A percentile compares a stretch with the other conserved stretches of the same genome.
Evolutionary conservation across 2,329 filamentous ascomycete species (phyloP).

Genomic region (Rutstroemia sydowiana): DNA sequence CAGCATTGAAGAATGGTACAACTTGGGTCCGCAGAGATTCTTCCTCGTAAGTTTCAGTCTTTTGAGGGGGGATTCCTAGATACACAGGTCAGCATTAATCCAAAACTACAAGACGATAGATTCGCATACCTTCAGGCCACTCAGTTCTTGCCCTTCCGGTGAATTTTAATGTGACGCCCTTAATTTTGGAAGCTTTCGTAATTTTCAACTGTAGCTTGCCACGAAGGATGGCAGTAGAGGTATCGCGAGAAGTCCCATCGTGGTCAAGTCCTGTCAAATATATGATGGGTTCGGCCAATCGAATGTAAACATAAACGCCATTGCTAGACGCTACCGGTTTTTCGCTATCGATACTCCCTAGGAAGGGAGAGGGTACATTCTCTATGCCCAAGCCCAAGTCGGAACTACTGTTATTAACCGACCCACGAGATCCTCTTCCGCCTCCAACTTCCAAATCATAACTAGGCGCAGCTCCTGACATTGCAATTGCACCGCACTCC

Average conservation of each 20-base stretch:
- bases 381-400: constrained; percentile 1
- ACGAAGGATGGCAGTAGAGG: constrained; percentile 67
- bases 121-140: constrained; percentile 82
- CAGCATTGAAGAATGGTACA: constrained; percentile 85
- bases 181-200: constrained; percentile 86
- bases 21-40: constrained; percentile 82
- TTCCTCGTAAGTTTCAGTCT: constrained; percentile 75
- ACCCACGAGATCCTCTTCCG: not conserved
- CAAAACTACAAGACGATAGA: not conserved
- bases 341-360: constrained; percentile 34
- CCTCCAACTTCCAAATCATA: constrained; percentile 7
- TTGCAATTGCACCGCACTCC: constrained; percentile 10
- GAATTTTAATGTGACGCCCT: constrained; percentile 81
- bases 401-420: not conserved
- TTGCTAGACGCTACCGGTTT: constrained; percentile 72
- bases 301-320: constrained; percentile 65
- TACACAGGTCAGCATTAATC: constrained; percentile 1
- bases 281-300: constrained; percentile 71
- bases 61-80: constrained; percentile 74
- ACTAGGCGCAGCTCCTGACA: constrained; percentile 17
- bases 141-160: constrained; percentile 80
- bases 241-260: constrained; percentile 31
- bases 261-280: constrained; percentile 72
- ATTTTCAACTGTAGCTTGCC: constrained; percentile 77
- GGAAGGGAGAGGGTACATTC: not conserved